Evolutionary conservation across 768 basidiomycete species (phyloP), one percentile per base, ranked within the genome.

Genomic region (Leccinellum albellum): DNA sequence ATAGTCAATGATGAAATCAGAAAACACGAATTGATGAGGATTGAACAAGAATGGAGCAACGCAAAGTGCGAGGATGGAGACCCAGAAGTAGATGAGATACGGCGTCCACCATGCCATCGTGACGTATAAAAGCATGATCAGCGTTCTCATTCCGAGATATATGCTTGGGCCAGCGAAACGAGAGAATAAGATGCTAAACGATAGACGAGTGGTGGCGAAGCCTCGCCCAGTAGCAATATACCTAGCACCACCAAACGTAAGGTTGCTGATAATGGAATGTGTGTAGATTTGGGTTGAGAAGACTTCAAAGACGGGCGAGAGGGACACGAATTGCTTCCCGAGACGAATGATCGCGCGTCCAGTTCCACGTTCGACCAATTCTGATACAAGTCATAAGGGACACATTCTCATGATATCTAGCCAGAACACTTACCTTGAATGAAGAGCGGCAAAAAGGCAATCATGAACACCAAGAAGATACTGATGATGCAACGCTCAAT

Each of bases 141-240:
- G 73, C 13, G 91, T 94, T 65, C 97, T 78, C 84, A 98, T 91
- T 62, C 97, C 97, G 21, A 99, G 79, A 76, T 99, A 99, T 70
- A 99, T 98, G 64, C 92, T 94, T 2, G 97, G 97, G 3, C 97
- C 97, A 24, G 97, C 97, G 73, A 99, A 99, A 49, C 97, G 93
- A 60, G 97, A 98, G 78, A 94, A 97, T 17, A 99, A 77, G 66
- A 95, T 95, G 70, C 84, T 89, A 79, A 99, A 99, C 58, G 89
- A 89, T 59, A 97, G 92, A 53, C 97, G 82, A 21, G 93, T 91
- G 5, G 96, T 98, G 26, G 97, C 97, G 69, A 99, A 99, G 40
- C 97, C 97, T 82, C 97, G 91, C 49, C 97, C 97, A 23, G 96
- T 99, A 15, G 97, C 94, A 62, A 99, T 99, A 75, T 98, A 99